Conservation (phyloP, 768 basidiomycete genomes). For the Mycena capillaripes region DNA sequence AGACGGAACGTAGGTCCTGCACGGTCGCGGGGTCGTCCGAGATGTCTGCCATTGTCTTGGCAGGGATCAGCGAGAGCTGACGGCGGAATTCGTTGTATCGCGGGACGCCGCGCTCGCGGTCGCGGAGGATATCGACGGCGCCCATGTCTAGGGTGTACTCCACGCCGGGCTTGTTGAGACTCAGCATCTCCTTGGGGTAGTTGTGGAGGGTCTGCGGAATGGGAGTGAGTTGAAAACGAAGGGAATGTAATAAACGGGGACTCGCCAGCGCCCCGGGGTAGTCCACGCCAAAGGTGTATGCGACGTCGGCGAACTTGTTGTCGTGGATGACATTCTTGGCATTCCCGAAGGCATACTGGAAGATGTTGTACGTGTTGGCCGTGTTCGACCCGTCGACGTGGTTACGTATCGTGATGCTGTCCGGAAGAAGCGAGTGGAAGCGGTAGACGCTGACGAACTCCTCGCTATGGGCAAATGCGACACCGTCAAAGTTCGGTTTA, state of each 20-base stretch:
- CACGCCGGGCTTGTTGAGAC: constrained; percentile 22
- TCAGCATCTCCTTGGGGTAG: constrained; percentile 23
- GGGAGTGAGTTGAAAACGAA: neutral
- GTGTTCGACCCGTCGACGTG: constrained; percentile 19
- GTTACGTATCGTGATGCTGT: constrained; percentile 34
- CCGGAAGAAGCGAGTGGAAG: constrained; percentile 30
- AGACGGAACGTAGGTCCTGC: constrained; percentile 11
- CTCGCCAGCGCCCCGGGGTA: constrained; percentile 24
- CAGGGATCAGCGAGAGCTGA: constrained; percentile 27
- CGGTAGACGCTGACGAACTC: constrained; percentile 34
- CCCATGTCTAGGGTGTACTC: constrained; percentile 25
- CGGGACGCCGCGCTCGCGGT: constrained; percentile 32
- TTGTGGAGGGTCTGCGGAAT: constrained; percentile 26
- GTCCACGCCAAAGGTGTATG: constrained; percentile 30
- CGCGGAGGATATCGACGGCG: constrained; percentile 29
- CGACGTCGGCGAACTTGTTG: constrained; percentile 30
- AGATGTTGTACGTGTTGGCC: constrained; percentile 21
- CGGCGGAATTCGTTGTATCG: constrained; percentile 34
- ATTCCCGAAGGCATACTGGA: constrained; percentile 24
- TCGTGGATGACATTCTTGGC: constrained; percentile 28
- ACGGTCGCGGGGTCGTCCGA: constrained; percentile 15
- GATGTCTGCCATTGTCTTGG: constrained; percentile 23
- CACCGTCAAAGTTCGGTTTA: constrained; percentile 30
- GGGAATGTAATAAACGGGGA: no score
- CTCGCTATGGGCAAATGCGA: constrained; percentile 34